Conservation (phyloP, 371 early-diverging fungal genomes). For the Lichtheimia hyalospora region DNA sequence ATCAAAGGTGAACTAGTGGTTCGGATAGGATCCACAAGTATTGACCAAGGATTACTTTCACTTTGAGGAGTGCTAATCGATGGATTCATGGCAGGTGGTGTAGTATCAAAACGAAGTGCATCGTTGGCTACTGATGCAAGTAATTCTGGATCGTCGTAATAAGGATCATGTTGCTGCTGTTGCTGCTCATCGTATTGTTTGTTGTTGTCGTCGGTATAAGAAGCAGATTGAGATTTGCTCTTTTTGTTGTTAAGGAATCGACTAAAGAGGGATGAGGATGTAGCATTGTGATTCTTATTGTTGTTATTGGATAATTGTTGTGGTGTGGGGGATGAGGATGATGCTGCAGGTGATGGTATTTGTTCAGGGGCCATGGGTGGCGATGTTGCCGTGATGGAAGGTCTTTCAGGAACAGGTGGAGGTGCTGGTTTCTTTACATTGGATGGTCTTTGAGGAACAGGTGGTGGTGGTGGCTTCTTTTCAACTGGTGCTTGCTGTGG, state of each 20-base stretch:
- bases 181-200: neutral
- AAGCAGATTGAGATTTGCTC: no score
- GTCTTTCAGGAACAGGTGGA: constrained; percentile 5
- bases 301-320: neutral
- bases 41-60: neutral
- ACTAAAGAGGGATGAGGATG: constrained; percentile 11
- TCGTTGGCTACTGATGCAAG: constrained; percentile 17
- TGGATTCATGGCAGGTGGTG: constrained; percentile 12
- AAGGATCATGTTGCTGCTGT: constrained; percentile 7
- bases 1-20: constrained; percentile 3
- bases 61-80: constrained; percentile 18
- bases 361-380: neutral
- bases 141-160: constrained; percentile 16
- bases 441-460: neutral
- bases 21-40: neutral
- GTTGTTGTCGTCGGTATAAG: neutral
- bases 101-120: constrained; percentile 10
- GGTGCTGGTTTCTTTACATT: constrained; percentile 12
- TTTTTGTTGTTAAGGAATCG: constrained; percentile 15
- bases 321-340: constrained; percentile 1
- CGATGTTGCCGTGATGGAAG: neutral
- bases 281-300: neutral
- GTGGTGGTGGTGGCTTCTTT: neutral
- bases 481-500: constrained; percentile 1
- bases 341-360: neutral